phyloP scores from a whole-genome alignment of 1,284 basidiomycete genomes.

The Meripilus lineatus region DNA sequence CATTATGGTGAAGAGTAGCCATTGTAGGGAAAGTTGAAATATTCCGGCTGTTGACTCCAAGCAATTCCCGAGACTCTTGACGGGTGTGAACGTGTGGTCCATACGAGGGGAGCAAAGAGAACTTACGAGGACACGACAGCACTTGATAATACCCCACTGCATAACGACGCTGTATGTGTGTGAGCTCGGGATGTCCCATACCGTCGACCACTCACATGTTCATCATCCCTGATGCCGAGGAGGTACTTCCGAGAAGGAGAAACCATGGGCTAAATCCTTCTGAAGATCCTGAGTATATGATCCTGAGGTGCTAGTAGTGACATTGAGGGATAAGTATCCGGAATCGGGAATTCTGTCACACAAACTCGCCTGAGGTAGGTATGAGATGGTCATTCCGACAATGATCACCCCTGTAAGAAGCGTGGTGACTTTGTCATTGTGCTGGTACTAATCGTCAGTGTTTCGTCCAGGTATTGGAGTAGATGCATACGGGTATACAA shows the following conservation, averaged over 20 bases:
- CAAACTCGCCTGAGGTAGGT: slow-evolving; percentile 74
- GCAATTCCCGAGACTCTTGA: slow-evolving; percentile 68
- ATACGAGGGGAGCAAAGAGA: neutral
- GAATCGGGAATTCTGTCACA: neutral
- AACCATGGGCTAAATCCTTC: slow-evolving; percentile 93
- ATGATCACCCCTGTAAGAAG: slow-evolving; percentile 75
- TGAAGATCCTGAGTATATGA: slow-evolving; percentile 72
- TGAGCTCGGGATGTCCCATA: neutral
- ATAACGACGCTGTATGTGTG: slow-evolving; percentile 60
- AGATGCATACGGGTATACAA: neutral
- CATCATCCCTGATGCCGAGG: slow-evolving; percentile 73
- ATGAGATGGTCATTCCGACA: slow-evolving; percentile 80
- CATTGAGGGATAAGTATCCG: neutral
- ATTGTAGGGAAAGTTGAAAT: slow-evolving; percentile 80
- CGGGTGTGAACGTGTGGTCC: neutral
- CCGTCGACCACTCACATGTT: slow-evolving; percentile 62
- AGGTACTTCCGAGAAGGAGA: slow-evolving; percentile 88
- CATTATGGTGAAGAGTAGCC: slow-evolving; percentile 86
- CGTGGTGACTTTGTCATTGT: slow-evolving; percentile 73
- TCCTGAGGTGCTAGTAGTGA: slow-evolving; percentile 74
- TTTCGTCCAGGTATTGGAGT: neutral
- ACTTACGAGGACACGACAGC: slow-evolving; percentile 75
- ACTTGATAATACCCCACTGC: slow-evolving; percentile 84
- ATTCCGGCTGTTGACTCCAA: slow-evolving; percentile 82
- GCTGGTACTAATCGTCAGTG: slow-evolving; percentile 31